These are phyloP conservation scores for Ustilago sp. DNA, from an alignment of 1,284 basidiomycete genomes.

Conservation along the genomic window DNA sequence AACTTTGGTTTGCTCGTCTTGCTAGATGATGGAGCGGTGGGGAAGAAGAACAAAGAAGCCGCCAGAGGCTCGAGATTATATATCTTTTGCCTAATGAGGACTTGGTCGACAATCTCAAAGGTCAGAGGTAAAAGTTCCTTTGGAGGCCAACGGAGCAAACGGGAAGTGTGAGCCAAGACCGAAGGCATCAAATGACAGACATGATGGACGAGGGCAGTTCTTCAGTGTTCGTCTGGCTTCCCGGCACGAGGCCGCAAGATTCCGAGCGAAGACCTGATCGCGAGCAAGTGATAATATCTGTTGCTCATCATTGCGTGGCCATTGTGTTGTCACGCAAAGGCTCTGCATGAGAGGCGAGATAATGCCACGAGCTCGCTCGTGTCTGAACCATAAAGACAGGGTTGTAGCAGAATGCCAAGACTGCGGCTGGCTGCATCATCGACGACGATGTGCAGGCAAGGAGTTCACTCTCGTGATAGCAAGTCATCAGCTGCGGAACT, in stretches of 20 bases:
- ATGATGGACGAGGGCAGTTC: constrained; percentile 10
- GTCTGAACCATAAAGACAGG: constrained; percentile 5
- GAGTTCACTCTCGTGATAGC: neutral
- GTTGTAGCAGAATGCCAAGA: constrained; percentile 33
- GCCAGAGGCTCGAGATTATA: constrained; percentile 41
- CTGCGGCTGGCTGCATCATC: constrained; percentile 29
- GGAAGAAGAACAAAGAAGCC: constrained; percentile 38
- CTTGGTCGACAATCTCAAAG: neutral
- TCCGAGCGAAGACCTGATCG: constrained; percentile 13
- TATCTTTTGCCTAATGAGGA: constrained; percentile 21
- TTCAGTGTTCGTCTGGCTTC: constrained; percentile 1
- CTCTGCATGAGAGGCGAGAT: constrained; percentile 3
- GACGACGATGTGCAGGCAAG: constrained; percentile 1
- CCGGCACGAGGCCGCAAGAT: neutral
- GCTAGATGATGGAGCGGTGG: constrained; percentile 12
- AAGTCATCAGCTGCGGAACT: neutral
- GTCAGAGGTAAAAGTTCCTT: neutral
- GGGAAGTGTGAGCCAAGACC: constrained; percentile 31
- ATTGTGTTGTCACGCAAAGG: constrained; percentile 2
- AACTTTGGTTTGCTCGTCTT: constrained; percentile 4
- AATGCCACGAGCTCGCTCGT: constrained; percentile 12
- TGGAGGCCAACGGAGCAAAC: constrained; percentile 13
- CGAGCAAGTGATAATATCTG: constrained; percentile 19
- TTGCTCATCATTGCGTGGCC: neutral
- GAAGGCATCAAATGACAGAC: constrained; percentile 22